Evolutionary conservation across 73 alveolate genomes (phyloP).

Genomic region (Paramecium bursaria): DNA sequence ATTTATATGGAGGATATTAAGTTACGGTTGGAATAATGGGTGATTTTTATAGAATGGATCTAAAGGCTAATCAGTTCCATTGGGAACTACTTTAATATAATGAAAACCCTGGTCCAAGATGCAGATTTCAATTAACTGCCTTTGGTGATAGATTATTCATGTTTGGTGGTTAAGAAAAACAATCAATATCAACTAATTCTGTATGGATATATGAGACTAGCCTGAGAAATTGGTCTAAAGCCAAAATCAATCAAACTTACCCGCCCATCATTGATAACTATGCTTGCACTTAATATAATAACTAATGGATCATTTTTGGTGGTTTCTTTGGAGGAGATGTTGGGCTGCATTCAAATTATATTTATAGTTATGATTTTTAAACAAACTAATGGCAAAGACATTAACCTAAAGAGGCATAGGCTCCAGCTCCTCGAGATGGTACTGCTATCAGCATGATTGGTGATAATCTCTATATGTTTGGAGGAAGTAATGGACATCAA

Average conservation of each 20-base stretch:
- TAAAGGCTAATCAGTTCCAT: slow-evolving; percentile 4
- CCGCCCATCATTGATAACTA: slow-evolving; percentile 51
- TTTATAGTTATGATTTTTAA: slow-evolving; percentile 35
- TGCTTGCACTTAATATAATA: not conserved
- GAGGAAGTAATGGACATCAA: slow-evolving; percentile 69
- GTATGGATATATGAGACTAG: slow-evolving; percentile 37
- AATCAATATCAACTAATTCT: slow-evolving; percentile 23
- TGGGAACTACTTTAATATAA: slow-evolving; percentile 60
- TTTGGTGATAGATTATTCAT: not conserved
- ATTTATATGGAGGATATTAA: slow-evolving; percentile 69
- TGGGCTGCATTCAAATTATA: slow-evolving; percentile 59
- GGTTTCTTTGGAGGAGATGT: slow-evolving; percentile 61
- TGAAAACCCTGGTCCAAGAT: slow-evolving; percentile 65
- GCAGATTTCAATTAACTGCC: slow-evolving; percentile 7
- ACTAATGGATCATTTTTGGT: slow-evolving; percentile 41
- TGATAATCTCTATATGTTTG: slow-evolving; percentile 57
- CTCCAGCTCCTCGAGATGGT: slow-evolving; percentile 64
- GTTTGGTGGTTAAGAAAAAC: slow-evolving; percentile 42
- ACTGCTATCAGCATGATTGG: slow-evolving; percentile 21
- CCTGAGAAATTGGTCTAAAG: not conserved
- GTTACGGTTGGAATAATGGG: slow-evolving; percentile 61
- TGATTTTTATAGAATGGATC: slow-evolving; percentile 62
- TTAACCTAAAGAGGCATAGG: slow-evolving; percentile 11
- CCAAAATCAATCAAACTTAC: slow-evolving; percentile 30
- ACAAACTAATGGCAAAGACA: slow-evolving; percentile 43